Evolutionary conservation across 2,329 filamentous ascomycete genomes (phyloP).

Genomic region (Penicillium capsulatum): DNA sequence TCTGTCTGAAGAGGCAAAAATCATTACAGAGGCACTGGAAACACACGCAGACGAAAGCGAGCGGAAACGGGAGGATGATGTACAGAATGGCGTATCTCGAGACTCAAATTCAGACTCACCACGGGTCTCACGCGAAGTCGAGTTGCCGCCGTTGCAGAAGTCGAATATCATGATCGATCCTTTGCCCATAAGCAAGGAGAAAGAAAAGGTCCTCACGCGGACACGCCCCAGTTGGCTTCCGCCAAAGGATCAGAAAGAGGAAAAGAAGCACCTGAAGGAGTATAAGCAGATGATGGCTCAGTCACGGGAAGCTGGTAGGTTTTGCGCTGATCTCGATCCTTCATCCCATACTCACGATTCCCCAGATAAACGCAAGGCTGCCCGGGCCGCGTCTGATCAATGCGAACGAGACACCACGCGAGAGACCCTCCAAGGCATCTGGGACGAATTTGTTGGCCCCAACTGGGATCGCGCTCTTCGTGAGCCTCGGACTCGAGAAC

Average conservation of each 20-base stretch:
- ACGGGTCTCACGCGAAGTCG: conserved; percentile 39
- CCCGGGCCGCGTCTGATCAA: conserved; percentile 45
- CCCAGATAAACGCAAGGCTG: conserved; percentile 48
- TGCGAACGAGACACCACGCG: conserved; percentile 51
- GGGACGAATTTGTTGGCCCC: conserved; percentile 58
- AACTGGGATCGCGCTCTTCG: conserved; percentile 55
- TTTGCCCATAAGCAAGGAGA: conserved; percentile 63
- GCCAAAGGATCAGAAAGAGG: conserved; percentile 76
- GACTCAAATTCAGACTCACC: conserved; percentile 39
- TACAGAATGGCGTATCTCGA: conserved; percentile 44
- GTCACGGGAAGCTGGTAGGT: conserved; percentile 54
- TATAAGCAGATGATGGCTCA: conserved; percentile 64
- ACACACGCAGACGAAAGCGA: conserved; percentile 52
- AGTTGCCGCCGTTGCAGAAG: conserved; percentile 58
- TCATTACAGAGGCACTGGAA: conserved; percentile 57
- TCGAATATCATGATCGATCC: conserved; percentile 63
- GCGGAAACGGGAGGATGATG: conserved; percentile 43
- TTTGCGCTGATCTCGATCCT: neutral
- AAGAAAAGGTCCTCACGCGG: conserved; percentile 60
- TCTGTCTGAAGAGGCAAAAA: conserved; percentile 57
- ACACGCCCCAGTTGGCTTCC: conserved; percentile 66
- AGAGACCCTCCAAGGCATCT: conserved; percentile 55
- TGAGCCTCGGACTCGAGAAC: conserved; percentile 54
- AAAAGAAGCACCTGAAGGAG: conserved; percentile 76
- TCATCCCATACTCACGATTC: conserved; percentile 10